These are phyloP conservation scores for Phaffomyces opuntiae DNA, from an alignment of 805 yeast genomes.

Conservation along the genomic window DNA sequence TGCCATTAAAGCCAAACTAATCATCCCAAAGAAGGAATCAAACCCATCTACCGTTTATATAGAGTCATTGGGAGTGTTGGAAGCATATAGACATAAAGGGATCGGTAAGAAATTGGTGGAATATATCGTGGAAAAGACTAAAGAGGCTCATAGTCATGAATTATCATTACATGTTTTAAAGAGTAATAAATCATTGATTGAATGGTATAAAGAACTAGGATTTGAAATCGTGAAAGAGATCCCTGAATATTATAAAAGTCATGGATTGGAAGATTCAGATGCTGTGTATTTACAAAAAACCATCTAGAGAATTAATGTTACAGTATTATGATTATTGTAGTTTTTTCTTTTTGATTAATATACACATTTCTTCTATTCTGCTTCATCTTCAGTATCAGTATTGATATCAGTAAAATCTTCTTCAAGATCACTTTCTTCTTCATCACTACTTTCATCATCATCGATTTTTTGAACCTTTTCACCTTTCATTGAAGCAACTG, in stretches of 20 bases:
- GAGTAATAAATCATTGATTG: constrained; percentile 32
- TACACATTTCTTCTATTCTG: constrained; percentile 23
- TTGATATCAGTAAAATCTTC: constrained; percentile 46
- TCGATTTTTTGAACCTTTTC: constrained; percentile 38
- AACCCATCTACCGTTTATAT: constrained; percentile 53
- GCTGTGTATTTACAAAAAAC: constrained; percentile 34
- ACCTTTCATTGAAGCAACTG: constrained; percentile 64
- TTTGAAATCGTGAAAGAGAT: constrained; percentile 33
- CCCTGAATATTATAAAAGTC: constrained; percentile 41
- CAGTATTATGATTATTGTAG: no score
- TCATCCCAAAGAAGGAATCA: constrained; percentile 36
- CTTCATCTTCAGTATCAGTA: constrained; percentile 59
- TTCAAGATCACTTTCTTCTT: constrained; percentile 35
- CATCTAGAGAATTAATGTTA: constrained; percentile 14
- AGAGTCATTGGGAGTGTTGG: constrained; percentile 61
- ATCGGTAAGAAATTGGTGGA: constrained; percentile 55
- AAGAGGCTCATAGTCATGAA: constrained; percentile 44
- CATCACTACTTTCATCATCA: constrained; percentile 33
- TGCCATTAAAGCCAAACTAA: constrained; percentile 51
- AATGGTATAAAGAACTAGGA: constrained; percentile 48
- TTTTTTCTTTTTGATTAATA: not conserved
- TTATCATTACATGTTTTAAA: constrained; percentile 48
- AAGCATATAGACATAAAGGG: constrained; percentile 53
- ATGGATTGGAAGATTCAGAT: constrained; percentile 39
- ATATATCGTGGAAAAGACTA: constrained; percentile 50